phyloP scores from a whole-genome alignment of 108 stramenopile genomes.

The Nannochloropsis gaditana region DNA sequence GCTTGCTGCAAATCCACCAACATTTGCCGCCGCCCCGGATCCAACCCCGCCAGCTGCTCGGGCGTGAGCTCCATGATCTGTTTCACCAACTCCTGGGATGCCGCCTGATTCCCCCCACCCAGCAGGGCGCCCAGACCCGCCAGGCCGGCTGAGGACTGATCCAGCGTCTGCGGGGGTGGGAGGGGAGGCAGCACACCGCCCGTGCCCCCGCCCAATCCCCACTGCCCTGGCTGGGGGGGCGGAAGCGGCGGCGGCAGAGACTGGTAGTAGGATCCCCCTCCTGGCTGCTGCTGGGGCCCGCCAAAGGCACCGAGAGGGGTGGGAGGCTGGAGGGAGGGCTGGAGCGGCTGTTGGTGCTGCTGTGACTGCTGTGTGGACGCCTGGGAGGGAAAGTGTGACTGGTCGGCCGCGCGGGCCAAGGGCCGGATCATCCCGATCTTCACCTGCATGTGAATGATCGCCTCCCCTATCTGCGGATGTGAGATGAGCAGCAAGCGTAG shows the following conservation, averaged over 20 bases:
- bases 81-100: not conserved
- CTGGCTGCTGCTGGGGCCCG: not conserved
- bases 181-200: not conserved
- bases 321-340: not conserved
- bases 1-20: not conserved
- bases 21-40: not conserved
- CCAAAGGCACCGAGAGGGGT: not conserved
- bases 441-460: not conserved
- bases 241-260: not conserved
- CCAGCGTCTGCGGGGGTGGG: not conserved
- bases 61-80: not conserved
- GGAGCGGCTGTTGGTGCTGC: not conserved
- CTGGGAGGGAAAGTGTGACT: not conserved
- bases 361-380: not conserved
- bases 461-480: not conserved
- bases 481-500: constrained; percentile 12
- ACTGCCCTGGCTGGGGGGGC: not conserved
- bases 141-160: not conserved
- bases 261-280: not conserved
- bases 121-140: not conserved
- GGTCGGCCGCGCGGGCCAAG: not conserved
- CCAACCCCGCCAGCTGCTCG: not conserved
- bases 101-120: not conserved
- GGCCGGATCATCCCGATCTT: not conserved
- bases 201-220: not conserved